Percentiles rank a stretch among this genome's conserved stretches.
Evolutionary conservation across 202 grass and related monocot species (phyloP).

Genomic region (Dendrocalamus latiflorus): DNA sequence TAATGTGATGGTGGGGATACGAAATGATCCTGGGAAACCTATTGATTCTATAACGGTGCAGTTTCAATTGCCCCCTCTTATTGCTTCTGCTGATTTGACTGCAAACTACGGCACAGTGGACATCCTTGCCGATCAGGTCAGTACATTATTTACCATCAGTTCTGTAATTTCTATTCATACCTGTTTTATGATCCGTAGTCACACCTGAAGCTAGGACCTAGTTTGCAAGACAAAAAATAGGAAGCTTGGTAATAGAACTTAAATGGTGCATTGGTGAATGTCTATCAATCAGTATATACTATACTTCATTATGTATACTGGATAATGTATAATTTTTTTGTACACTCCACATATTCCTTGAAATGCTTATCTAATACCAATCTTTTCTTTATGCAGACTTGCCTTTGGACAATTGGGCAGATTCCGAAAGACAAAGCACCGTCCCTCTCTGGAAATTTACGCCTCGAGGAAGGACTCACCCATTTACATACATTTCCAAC

Average conservation of each 20-base stretch:
- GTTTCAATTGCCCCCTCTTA: conserved; percentile 72
- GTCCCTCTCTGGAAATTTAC: conserved; percentile 68
- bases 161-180: too few species aligned
- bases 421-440: conserved; percentile 95
- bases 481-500: conserved; percentile 63
- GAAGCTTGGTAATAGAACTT: too few species aligned
- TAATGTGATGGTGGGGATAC: conserved; percentile 76
- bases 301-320: neutral
- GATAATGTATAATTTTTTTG: neutral
- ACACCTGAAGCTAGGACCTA: too few species aligned
- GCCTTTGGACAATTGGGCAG: conserved; percentile 78
- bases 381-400: conserved; percentile 54
- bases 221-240: too few species aligned
- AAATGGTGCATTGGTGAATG: neutral
- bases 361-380: neutral
- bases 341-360: neutral
- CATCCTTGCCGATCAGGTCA: conserved; percentile 84
- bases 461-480: conserved; percentile 58
- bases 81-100: conserved; percentile 86
- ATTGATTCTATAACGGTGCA: conserved; percentile 84
- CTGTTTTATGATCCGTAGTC: too few species aligned
- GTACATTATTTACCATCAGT: too few species aligned
- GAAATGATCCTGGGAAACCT: conserved; percentile 92
- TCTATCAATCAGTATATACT: neutral
- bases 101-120: conserved; percentile 86